Evolutionary conservation across 2,329 filamentous ascomycete species (phyloP), one percentile per base, ranked within the genome.

Genomic region (Sclerotinia minor): DNA sequence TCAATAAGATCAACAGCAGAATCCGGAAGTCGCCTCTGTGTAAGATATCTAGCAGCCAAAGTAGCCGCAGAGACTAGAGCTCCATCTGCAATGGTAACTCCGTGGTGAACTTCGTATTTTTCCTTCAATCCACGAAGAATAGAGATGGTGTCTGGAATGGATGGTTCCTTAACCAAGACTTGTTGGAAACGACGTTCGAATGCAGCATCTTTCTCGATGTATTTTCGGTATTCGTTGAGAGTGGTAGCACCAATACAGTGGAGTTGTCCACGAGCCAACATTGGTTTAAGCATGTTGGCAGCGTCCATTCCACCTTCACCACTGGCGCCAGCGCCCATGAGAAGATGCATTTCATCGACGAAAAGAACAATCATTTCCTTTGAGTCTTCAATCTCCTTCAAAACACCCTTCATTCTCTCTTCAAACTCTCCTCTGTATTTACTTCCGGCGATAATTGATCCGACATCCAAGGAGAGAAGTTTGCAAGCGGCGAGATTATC

Each of bases 121-220:
- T 98, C 94, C 83, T 98, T 99, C 71, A 99, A 83, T 77, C 95
- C 95, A 84, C 95, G 92, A n/a, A 99, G 89, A 76, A 99, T 99
- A 29, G 95, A 99, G 71, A 99, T 87, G 19, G 95, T 98, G 81
- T 99, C 95, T 1, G 87, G 79, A 60, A 98, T 89, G 7, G 87
- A 85, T 2, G 95, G 95, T 78, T 99, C 95, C 81, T 97, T 97
- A 78, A 98, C 94, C 55, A 99, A 80, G 50, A 99, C 95, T 80
- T 99, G 95, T 79, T 99, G 95, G 85, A 99, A 99, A 79, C 95
- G 92, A 80, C 95, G 92, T 80, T 99, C 95, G 78, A 99, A 99
- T 58, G 95, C 95, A 57, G 92, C 91, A 76, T 99, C 95, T 81
- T 99, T 99, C 79, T 99, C 95, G 71, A 99, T 97, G 80, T 99